phyloP scores from a whole-genome alignment of 495 filamentous ascomycete genomes.

The Copromyces sp. region DNA sequence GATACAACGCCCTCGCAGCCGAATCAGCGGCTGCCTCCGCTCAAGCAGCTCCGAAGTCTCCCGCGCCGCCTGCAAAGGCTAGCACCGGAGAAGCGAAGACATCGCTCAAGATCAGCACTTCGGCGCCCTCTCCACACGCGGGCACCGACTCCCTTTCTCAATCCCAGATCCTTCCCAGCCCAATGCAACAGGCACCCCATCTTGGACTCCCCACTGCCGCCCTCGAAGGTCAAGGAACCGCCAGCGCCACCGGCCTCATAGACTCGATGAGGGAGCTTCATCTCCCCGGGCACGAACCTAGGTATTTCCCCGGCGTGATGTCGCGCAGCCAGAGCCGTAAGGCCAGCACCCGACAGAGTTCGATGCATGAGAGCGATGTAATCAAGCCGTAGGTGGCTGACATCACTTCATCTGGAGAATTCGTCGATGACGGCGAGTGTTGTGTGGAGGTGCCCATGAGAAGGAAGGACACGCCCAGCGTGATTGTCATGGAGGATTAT shows the following conservation, averaged over 20 bases:
- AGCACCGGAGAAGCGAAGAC: conserved; percentile 9
- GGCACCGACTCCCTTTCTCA: conserved; percentile 4
- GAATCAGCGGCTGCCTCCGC: conserved; percentile 1
- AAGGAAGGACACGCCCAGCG: neutral
- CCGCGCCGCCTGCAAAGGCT: conserved; percentile 19
- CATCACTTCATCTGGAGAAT: neutral
- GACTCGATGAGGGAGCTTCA: conserved; percentile 24
- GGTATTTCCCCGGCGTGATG: conserved; percentile 63
- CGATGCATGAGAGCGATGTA: conserved; percentile 29
- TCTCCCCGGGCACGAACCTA: conserved; percentile 49
- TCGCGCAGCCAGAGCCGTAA: conserved; percentile 43
- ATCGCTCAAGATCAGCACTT: neutral
- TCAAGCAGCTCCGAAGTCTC: conserved; percentile 12
- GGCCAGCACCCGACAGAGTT: conserved; percentile 33
- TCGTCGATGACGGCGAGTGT: neutral
- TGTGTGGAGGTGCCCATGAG: neutral
- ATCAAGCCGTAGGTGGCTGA: neutral
- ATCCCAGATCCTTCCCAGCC: conserved; percentile 13
- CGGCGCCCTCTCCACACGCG: conserved; percentile 1
- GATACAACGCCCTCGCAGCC: conserved; percentile 14
- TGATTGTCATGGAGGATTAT: neutral
- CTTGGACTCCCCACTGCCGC: neutral
- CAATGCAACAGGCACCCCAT: conserved; percentile 8
- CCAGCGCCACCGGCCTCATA: neutral
- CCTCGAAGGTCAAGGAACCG: neutral